phyloP scores from a whole-genome alignment of 768 basidiomycete genomes.

The Phaeotremella skinneri region DNA sequence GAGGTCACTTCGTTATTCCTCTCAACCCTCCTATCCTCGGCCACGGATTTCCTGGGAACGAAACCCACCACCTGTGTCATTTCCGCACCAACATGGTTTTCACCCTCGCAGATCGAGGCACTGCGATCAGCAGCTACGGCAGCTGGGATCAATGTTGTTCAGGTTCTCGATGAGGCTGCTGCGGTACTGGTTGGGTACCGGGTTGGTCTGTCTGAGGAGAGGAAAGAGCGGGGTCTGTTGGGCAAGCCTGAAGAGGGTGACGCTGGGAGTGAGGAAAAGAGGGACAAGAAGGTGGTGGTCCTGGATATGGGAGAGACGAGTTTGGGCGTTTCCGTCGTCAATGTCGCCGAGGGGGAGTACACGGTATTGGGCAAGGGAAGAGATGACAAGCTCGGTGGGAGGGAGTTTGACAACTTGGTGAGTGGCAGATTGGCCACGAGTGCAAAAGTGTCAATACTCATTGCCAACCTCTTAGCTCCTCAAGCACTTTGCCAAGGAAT shows the following conservation, averaged over 20 bases:
- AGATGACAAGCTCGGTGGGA: slow-evolving; percentile 51
- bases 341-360: slow-evolving; percentile 51
- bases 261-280: slow-evolving; percentile 49
- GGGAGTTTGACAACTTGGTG: slow-evolving; percentile 53
- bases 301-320: slow-evolving; percentile 53
- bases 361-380: slow-evolving; percentile 49
- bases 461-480: slow-evolving; percentile 61
- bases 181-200: slow-evolving; percentile 62
- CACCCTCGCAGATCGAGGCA: slow-evolving; percentile 65
- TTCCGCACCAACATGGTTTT: slow-evolving; percentile 74
- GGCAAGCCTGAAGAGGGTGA: slow-evolving; percentile 50
- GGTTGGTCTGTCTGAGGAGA: slow-evolving; percentile 47
- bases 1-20: slow-evolving; percentile 86
- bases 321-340: slow-evolving; percentile 47
- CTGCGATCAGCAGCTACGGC: slow-evolving; percentile 70
- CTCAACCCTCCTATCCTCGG: slow-evolving; percentile 75
- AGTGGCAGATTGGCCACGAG: slow-evolving; percentile 11
- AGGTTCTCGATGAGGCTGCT: slow-evolving; percentile 82
- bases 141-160: slow-evolving; percentile 78
- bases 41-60: slow-evolving; percentile 80
- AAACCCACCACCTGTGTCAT: slow-evolving; percentile 77
- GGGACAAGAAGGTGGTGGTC: slow-evolving; percentile 52
- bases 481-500: slow-evolving; percentile 90
- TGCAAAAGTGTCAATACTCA: neutral
- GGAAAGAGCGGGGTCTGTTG: slow-evolving; percentile 47